phyloP scores from a whole-genome alignment of 2,329 filamentous ascomycete species.

The Fusarium avenaceum region DNA sequence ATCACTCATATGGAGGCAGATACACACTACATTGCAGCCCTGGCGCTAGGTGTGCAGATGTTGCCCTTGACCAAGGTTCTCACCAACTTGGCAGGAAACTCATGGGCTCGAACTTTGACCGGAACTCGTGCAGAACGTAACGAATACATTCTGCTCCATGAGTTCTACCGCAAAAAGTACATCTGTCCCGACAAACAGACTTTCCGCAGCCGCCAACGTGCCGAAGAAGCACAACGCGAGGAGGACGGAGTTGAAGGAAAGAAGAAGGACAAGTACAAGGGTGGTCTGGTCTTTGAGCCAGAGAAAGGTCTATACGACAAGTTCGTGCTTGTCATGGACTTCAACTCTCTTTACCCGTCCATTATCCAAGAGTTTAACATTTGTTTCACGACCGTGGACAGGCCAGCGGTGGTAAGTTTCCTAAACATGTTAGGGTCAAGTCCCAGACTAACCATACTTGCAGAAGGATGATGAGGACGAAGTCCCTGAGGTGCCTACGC shows the following conservation, averaged over 20 bases:
- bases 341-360: slow-evolving; percentile 98
- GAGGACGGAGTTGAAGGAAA: slow-evolving; percentile 81
- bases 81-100: slow-evolving; percentile 97
- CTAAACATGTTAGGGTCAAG: neutral
- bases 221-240: slow-evolving; percentile 77
- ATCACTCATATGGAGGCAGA: slow-evolving; percentile 94
- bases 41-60: slow-evolving; percentile 91
- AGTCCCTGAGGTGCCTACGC: slow-evolving; percentile 86
- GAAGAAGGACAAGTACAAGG: slow-evolving; percentile 99
- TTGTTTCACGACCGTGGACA: slow-evolving; percentile 97
- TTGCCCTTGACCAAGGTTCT: slow-evolving; percentile 93
- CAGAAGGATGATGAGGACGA: slow-evolving; percentile 80
- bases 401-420: slow-evolving; percentile 74
- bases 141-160: slow-evolving; percentile 98
- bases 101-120: slow-evolving; percentile 95
- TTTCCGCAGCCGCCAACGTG: slow-evolving; percentile 79
- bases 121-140: slow-evolving; percentile 97
- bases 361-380: slow-evolving; percentile 99
- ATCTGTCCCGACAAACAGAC: slow-evolving; percentile 96
- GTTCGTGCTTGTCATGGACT: slow-evolving; percentile 99
- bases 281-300: slow-evolving; percentile 97
- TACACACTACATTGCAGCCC: slow-evolving; percentile 93
- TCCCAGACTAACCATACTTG: slow-evolving; percentile 48
- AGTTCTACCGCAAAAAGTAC: slow-evolving; percentile 96
- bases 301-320: slow-evolving; percentile 98